These are phyloP conservation scores for Cutaneotrichosporon sp. DNA, from an alignment of 1,284 basidiomycete species.

Conservation along the genomic window DNA sequence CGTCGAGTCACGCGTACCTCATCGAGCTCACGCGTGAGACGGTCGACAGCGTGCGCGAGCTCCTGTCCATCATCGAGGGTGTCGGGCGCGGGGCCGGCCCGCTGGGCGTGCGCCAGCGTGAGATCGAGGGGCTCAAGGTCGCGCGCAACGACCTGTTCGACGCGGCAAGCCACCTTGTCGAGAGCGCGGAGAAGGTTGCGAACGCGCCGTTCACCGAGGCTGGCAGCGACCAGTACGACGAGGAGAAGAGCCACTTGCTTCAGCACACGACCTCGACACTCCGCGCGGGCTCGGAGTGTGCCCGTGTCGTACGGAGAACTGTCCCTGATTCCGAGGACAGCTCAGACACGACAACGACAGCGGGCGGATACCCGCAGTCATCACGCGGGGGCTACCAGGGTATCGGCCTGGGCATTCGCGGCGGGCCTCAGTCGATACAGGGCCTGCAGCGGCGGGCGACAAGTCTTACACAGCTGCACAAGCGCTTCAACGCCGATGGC, in stretches of 20 bases:
- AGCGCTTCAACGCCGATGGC: constrained; percentile 40
- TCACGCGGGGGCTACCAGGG: constrained; percentile 13
- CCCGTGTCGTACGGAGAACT: constrained; percentile 76
- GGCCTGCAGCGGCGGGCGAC: constrained; percentile 56
- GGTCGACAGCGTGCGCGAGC: constrained; percentile 86
- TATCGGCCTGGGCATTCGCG: constrained; percentile 20
- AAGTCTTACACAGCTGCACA: constrained; percentile 50
- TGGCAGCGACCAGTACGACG: constrained; percentile 67
- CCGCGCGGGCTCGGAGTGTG: constrained; percentile 84
- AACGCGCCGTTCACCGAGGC: constrained; percentile 57
- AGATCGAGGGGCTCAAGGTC: constrained; percentile 62
- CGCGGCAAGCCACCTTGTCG: constrained; percentile 81
- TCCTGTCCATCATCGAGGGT: constrained; percentile 89
- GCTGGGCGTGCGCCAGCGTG: constrained; percentile 60
- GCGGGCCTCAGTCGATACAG: constrained; percentile 54
- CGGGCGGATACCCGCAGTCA: not conserved
- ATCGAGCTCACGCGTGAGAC: constrained; percentile 93
- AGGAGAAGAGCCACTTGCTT: constrained; percentile 71
- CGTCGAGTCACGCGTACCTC: constrained; percentile 86
- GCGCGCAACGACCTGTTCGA: constrained; percentile 83
- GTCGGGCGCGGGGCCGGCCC: constrained; percentile 64
- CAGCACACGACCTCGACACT: constrained; percentile 82
- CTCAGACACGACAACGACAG: not conserved
- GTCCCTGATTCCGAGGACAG: constrained; percentile 53
- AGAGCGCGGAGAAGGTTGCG: constrained; percentile 71